A percentile compares a stretch with the other conserved stretches of the same genome.
phyloP scores from a whole-genome alignment of 169 alveolate genomes.

The Theileria equi region DNA sequence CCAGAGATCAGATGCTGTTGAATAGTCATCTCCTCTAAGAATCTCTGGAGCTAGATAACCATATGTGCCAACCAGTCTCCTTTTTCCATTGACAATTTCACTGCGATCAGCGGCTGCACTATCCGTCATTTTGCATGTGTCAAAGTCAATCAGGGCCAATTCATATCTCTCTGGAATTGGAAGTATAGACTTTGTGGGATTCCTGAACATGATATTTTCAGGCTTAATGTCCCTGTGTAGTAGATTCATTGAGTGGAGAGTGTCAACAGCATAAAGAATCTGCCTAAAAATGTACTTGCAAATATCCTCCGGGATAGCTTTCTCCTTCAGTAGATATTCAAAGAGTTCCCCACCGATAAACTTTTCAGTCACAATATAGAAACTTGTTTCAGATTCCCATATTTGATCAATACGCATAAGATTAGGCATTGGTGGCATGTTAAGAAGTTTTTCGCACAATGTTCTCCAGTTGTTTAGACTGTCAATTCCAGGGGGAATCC shows the following conservation, averaged over 20 bases:
- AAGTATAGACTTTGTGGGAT: conserved; percentile 68
- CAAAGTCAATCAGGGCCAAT: conserved; percentile 78
- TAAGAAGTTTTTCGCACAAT: conserved; percentile 79
- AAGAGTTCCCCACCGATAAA: conserved; percentile 87
- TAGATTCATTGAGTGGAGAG: conserved; percentile 76
- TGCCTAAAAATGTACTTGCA: conserved; percentile 86
- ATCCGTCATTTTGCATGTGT: conserved; percentile 79
- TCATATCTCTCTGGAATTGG: conserved; percentile 70
- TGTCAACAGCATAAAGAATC: conserved; percentile 79
- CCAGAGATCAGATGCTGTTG: conserved; percentile 88
- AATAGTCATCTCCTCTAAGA: conserved; percentile 79
- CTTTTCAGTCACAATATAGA: conserved; percentile 81
- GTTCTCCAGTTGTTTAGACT: conserved; percentile 74
- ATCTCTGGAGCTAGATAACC: conserved; percentile 84
- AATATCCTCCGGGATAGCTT: conserved; percentile 83
- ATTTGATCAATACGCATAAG: conserved; percentile 80
- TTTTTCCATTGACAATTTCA: conserved; percentile 69
- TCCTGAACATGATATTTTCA: conserved; percentile 80
- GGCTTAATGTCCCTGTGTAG: conserved; percentile 83
- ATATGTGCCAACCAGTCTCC: conserved; percentile 81
- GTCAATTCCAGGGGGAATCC: conserved; percentile 69
- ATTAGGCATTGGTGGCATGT: conserved; percentile 78
- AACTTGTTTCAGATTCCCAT: conserved; percentile 80
- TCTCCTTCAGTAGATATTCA: conserved; percentile 80
- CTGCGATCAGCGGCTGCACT: conserved; percentile 44